Percentiles rank a stretch among this genome's conserved stretches.
phyloP scores from a whole-genome alignment of 495 filamentous ascomycete species.

The Amorphotheca resinae region DNA sequence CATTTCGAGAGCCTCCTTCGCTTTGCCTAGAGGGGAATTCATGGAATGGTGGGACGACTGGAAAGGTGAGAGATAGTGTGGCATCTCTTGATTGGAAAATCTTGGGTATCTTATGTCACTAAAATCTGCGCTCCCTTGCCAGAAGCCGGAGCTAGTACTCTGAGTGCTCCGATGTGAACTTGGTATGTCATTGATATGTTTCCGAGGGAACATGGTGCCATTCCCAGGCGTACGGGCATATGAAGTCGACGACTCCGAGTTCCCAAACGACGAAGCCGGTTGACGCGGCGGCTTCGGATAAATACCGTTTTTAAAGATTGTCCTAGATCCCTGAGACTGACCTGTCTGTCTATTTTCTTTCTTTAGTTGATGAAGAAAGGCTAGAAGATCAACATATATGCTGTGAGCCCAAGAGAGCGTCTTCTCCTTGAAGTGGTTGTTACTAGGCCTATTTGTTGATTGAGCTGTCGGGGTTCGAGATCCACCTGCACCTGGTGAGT shows the following conservation, averaged over 20 bases:
- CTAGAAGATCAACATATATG: constrained; percentile 76
- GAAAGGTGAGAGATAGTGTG: constrained; percentile 17
- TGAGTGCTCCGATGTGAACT: background rate
- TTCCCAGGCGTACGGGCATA: background rate
- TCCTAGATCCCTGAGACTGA: constrained; percentile 26
- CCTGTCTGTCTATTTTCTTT: constrained; percentile 34
- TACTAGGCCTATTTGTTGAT: constrained; percentile 7
- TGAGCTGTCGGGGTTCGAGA: constrained; percentile 12
- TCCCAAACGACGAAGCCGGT: constrained; percentile 24
- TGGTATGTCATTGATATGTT: background rate
- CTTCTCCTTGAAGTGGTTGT: constrained; percentile 62
- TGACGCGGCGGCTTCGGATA: constrained; percentile 52
- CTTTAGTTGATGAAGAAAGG: constrained; percentile 55
- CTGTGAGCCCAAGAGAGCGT: constrained; percentile 74
- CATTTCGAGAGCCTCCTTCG: constrained; percentile 63
- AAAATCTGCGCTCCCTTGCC: constrained; percentile 1
- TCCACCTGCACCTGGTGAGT: constrained; percentile 4
- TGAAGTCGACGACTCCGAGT: constrained; percentile 4
- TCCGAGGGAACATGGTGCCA: background rate
- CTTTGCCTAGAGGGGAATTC: constrained; percentile 12
- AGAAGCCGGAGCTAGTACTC: background rate
- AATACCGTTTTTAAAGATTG: constrained; percentile 41
- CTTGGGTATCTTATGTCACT: background rate
- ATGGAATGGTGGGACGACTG: constrained; percentile 1
- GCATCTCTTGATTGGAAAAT: constrained; percentile 11